phyloP scores from a whole-genome alignment of 208 protist species.

The Acanthamoeba castellanii region DNA sequence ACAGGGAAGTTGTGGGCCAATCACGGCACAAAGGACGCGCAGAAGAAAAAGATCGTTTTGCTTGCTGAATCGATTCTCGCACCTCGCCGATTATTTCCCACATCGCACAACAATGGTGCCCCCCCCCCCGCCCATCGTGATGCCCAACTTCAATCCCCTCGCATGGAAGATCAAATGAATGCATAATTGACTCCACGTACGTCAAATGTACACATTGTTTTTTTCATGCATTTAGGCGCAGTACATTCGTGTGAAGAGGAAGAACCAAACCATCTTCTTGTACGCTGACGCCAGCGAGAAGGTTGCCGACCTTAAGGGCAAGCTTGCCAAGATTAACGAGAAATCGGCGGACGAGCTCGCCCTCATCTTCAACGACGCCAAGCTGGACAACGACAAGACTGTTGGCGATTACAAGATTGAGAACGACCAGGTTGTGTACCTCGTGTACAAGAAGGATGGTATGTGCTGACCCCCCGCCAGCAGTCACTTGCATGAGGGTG shows the following conservation, averaged over 20 bases:
- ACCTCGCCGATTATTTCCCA: background rate
- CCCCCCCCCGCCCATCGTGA: too few relatives aligned
- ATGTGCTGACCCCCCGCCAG: background rate
- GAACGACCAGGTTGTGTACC: constrained; percentile 70
- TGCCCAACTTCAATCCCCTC: too few relatives aligned
- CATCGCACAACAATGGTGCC: background rate
- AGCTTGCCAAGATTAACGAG: constrained; percentile 71
- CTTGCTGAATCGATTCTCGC: background rate
- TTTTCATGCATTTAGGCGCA: background rate
- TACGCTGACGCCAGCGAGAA: constrained; percentile 59
- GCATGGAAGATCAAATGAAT: too few relatives aligned
- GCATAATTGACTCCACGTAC: too few relatives aligned
- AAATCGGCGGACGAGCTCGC: constrained; percentile 51
- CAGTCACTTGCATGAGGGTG: too few relatives aligned
- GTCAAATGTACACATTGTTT: background rate
- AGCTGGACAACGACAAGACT: constrained; percentile 58
- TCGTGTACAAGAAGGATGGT: constrained; percentile 73
- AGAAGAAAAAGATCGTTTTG: background rate
- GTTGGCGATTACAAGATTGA: constrained; percentile 72
- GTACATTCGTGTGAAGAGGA: constrained; percentile 73
- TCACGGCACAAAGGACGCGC: too few relatives aligned
- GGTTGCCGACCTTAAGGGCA: constrained; percentile 55
- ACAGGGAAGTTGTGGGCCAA: background rate
- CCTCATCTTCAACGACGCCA: constrained; percentile 70
- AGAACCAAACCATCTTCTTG: constrained; percentile 75